A percentile compares a stretch with the other conserved stretches of the same genome.
phyloP scores from a whole-genome alignment of 2,329 filamentous ascomycete genomes.

The Epicoccum sorghinum region DNA sequence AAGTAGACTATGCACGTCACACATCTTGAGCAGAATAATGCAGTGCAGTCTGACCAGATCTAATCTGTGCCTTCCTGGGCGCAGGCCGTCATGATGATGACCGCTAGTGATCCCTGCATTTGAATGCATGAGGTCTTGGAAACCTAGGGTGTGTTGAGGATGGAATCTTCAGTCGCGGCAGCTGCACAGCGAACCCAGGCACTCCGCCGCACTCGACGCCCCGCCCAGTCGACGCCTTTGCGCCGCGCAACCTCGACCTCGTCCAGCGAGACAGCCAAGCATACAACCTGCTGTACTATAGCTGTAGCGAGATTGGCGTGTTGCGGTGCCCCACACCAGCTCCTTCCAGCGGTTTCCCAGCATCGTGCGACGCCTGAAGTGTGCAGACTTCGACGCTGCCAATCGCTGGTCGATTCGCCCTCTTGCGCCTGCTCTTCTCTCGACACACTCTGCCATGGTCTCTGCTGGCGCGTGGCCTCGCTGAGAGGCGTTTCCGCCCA shows the following conservation, averaged over 20 bases:
- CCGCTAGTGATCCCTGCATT: constrained; percentile 10
- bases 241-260: constrained; percentile 9
- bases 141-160: constrained; percentile 6
- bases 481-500: constrained; percentile 38
- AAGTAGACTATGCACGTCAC: neutral
- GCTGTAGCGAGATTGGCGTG: neutral
- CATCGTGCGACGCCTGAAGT: constrained; percentile 18
- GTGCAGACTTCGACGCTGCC: constrained; percentile 7
- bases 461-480: constrained; percentile 38
- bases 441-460: constrained; percentile 29
- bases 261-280: neutral
- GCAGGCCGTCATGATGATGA: neutral
- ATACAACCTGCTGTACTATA: neutral
- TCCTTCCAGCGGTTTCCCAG: constrained; percentile 10
- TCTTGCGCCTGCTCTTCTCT: constrained; percentile 5
- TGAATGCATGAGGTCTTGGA: constrained; percentile 15
- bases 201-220: neutral
- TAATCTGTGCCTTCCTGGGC: neutral
- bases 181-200: constrained; percentile 6
- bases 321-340: constrained; percentile 8
- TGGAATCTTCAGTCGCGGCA: constrained; percentile 11
- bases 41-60: neutral
- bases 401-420: constrained; percentile 7
- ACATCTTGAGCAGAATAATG: neutral
- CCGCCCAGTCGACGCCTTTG: neutral